Evolutionary conservation across 2,329 filamentous ascomycete species (phyloP), one percentile per base, ranked within the genome.

Genomic region (Exophiala mesophila): DNA sequence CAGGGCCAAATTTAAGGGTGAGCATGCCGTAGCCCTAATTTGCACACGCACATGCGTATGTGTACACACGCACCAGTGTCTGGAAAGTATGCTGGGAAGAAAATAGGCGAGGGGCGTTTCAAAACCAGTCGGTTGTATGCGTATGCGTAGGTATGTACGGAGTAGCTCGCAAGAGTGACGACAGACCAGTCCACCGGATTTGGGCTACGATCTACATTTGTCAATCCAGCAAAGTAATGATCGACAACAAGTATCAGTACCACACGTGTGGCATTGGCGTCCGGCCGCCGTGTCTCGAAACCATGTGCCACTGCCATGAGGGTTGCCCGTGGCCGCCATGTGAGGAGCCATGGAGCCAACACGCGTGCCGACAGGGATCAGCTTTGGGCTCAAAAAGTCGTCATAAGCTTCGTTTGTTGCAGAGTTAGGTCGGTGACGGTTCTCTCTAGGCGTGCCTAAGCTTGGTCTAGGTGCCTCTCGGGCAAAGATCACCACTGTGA

Each of bases 401-500:
- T 26, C 23, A 26, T 26, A 26, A 26, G 23, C 23, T 6, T 26
- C 23, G 7, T n/a, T n/a, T n/a, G n/a, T n/a, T n/a, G n/a, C n/a
- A n/a, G n/a, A n/a, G n/a, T n/a, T n/a, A n/a, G n/a, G n/a, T n/a
- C n/a, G n/a, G n/a, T n/a, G n/a, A n/a, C n/a, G n/a, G n/a, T n/a
- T n/a, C n/a, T n/a, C n/a, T n/a, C n/a, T n/a, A n/a, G n/a, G n/a
- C n/a, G n/a, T n/a, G n/a, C n/a, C n/a, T n/a, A n/a, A n/a, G n/a
- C n/a, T n/a, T n/a, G n/a, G n/a, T n/a, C n/a, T n/a, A 13, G 18
- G 16, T 18, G 9, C 20, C 15, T 19, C 18, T 6, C 17, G 5
- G 13, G 7, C 17, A 18, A 34, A 18, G 32, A 34, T 34, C 32
- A 34, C 12, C 32, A 34, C 17, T 10, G 13, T 34, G 32, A 34